Percentiles rank a stretch among this genome's conserved stretches.
phyloP scores from a whole-genome alignment of 495 filamentous ascomycete species.

The Neurospora sp. region DNA sequence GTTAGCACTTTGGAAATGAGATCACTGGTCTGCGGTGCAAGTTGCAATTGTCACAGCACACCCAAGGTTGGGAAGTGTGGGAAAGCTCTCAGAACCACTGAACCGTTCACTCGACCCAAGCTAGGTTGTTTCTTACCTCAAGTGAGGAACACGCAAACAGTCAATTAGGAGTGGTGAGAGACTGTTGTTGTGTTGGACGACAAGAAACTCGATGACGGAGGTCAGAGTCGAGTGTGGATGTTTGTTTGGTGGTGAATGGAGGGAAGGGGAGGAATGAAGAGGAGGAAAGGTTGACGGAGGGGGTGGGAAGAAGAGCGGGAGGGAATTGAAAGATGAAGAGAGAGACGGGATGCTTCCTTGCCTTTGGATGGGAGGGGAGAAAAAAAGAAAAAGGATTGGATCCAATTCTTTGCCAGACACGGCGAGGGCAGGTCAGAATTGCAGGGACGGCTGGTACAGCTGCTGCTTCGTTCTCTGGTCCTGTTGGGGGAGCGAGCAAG shows the following conservation, averaged over 20 bases:
- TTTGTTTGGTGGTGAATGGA: background rate
- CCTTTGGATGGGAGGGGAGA: constrained; percentile 7
- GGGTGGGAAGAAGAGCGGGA: constrained; percentile 2
- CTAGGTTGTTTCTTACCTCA: constrained; percentile 2
- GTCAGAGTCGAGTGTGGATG: background rate
- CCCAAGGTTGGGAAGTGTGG: background rate
- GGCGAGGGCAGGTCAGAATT: background rate
- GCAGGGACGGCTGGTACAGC: background rate
- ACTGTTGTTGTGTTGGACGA: background rate
- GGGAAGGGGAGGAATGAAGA: background rate
- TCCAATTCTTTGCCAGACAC: background rate
- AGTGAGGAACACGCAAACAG: constrained; percentile 11
- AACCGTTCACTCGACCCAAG: background rate
- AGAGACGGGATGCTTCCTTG: constrained; percentile 6
- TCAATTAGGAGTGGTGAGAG: constrained; percentile 1
- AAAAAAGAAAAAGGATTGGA: background rate
- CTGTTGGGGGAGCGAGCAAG: constrained; percentile 7
- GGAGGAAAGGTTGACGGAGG: background rate
- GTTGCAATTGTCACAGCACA: background rate
- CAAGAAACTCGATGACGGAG: background rate
- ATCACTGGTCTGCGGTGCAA: background rate
- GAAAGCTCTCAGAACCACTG: background rate
- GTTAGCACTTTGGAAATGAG: background rate
- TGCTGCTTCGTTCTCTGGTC: constrained; percentile 1
- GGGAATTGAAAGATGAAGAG: background rate